Evolutionary conservation across 1,284 basidiomycete genomes (phyloP).

Genomic region (Phenoliferia sp.): DNA sequence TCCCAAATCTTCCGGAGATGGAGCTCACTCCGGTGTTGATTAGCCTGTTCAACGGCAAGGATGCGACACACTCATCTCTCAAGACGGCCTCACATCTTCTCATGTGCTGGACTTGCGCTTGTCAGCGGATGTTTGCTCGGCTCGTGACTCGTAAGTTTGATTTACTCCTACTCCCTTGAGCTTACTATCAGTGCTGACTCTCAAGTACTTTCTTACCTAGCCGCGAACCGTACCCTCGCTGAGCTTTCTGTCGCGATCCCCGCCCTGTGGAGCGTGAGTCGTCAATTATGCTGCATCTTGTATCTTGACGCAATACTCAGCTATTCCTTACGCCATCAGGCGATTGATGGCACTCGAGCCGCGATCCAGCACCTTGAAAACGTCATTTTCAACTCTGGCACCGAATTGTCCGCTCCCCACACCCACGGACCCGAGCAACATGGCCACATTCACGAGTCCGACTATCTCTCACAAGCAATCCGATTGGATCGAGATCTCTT

Average conservation of each 20-base stretch:
- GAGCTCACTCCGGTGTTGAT: neutral
- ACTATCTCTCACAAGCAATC: conserved; percentile 4
- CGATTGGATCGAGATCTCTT: conserved; percentile 11
- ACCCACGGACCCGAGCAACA: neutral
- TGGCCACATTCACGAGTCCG: conserved; percentile 6
- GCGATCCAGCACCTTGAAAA: conserved; percentile 4
- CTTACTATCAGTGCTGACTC: neutral
- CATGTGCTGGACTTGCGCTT: conserved; percentile 13
- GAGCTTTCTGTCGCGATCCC: neutral
- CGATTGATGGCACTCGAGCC: conserved; percentile 6
- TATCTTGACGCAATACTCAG: no score
- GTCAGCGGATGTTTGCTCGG: conserved; percentile 11
- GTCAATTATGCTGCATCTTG: neutral
- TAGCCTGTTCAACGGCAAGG: neutral
- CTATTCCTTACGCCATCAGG: neutral
- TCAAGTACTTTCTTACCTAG: neutral
- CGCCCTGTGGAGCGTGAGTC: neutral
- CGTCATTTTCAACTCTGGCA: neutral
- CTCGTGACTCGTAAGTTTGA: neutral
- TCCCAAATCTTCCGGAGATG: conserved; percentile 6
- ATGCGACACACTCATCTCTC: neutral
- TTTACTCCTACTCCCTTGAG: neutral
- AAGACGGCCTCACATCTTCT: conserved; percentile 15
- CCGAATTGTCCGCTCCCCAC: neutral
- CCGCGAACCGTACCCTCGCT: neutral